phyloP scores from a whole-genome alignment of 2,329 filamentous ascomycete species.

The Penicillium sumatraense region DNA sequence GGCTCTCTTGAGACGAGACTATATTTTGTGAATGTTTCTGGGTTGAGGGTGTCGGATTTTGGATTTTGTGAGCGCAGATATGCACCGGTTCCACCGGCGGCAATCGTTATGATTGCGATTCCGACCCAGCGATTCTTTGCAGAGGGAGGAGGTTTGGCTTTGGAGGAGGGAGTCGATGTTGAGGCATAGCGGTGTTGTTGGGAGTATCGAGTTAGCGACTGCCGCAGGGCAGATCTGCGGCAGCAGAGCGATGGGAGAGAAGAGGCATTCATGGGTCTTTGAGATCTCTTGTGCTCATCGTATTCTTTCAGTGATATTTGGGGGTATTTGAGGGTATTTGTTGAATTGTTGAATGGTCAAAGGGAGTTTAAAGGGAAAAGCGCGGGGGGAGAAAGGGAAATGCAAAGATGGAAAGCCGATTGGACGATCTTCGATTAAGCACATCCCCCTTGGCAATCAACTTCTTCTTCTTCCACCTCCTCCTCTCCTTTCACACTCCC shows the following conservation, averaged over 20 bases:
- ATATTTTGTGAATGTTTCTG: slow-evolving; percentile 46
- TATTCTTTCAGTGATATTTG: neutral
- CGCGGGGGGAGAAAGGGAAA: slow-evolving; percentile 25
- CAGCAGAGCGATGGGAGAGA: slow-evolving; percentile 17
- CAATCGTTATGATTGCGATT: slow-evolving; percentile 37
- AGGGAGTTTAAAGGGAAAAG: slow-evolving; percentile 12
- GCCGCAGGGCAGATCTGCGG: slow-evolving; percentile 14
- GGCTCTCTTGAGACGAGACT: slow-evolving; percentile 47
- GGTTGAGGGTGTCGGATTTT: slow-evolving; percentile 37
- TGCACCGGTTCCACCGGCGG: slow-evolving; percentile 42
- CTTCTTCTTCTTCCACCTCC: neutral
- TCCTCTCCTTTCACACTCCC: neutral
- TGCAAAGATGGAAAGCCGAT: slow-evolving; percentile 21
- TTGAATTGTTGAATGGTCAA: too few relatives aligned
- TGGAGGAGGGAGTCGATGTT: slow-evolving; percentile 20
- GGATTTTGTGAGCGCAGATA: slow-evolving; percentile 37
- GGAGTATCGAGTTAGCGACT: slow-evolving; percentile 15
- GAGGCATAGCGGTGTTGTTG: slow-evolving; percentile 31
- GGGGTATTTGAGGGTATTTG: too few relatives aligned
- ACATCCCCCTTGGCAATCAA: neutral
- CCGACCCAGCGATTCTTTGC: slow-evolving; percentile 37
- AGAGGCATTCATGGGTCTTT: slow-evolving; percentile 21
- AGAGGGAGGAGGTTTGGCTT: slow-evolving; percentile 6
- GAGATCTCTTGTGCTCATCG: neutral
- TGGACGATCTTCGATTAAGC: slow-evolving; percentile 26